Base-by-base conservation (phyloP, 768 basidiomycete genomes). In the Daedalea quercina region DNA sequence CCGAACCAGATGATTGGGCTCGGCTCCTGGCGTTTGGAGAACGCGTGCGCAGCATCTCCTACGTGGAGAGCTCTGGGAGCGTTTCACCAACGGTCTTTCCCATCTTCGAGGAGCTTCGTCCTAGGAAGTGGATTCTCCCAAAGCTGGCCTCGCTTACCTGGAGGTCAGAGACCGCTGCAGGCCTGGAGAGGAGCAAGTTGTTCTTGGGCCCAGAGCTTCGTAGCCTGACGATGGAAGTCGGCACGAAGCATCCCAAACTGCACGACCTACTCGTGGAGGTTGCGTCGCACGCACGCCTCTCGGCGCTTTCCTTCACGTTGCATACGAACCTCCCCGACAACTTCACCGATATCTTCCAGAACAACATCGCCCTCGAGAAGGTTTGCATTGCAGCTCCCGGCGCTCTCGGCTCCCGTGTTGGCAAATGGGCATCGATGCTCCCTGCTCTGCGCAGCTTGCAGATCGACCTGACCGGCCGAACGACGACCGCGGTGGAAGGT, bases 321-420 rank as follows among this genome's bases (percentile, higher is more conserved):
- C 79, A 85, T 11, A 83, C 80, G 22, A 77, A 76, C 56, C 74
- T 90, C 34, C 87, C 88, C 4, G 85, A 87, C 51, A 72, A 77
- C 8, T 85, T 90, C 67, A 81, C 84, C 35, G 81, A 84, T 53
- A 74, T 86, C 51, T 69, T 90, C 37, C 70, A 72, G 42, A 73
- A 75, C 41, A 85, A 89, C 65, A 70, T 76, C 54, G 69, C 65
- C 2, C 68, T 90, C 40, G 82, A 87, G 64, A 82, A 74, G 60
- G 65, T 90, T 13, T 67, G 75, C 31, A 73, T 90, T 40, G 78
- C 84, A 43, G 88, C 86, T 28, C 87, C 88, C 0, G 86, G 85
- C n/a, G 84, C 85, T 24, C 67, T 90, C 35, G 75, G 82, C 0
- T 68, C 86, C n/a, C 73, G 73, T 40, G 75, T 88, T n/a, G 88